Conservation (phyloP, 768 basidiomycete species). For the Crepidotus variabilis region DNA sequence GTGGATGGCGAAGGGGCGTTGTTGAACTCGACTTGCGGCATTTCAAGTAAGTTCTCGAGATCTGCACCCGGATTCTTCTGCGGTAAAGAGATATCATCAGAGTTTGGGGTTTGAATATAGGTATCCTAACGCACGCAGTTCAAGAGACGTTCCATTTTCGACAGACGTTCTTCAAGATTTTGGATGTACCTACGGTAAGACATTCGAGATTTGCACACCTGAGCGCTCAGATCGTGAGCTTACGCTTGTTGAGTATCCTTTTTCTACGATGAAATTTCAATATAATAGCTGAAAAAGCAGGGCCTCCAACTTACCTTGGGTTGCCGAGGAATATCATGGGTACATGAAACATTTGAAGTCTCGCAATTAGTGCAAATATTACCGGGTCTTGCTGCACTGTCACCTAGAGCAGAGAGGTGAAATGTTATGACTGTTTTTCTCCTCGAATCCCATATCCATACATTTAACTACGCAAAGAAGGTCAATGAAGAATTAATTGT, state of each 20-base stretch:
- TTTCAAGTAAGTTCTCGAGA: too few relatives aligned
- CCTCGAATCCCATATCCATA: conserved; percentile 13
- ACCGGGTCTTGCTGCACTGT: conserved; percentile 56
- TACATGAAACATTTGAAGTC: conserved; percentile 44
- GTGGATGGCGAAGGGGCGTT: too few relatives aligned
- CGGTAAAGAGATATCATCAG: too few relatives aligned
- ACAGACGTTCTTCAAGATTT: too few relatives aligned
- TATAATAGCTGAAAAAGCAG: not conserved
- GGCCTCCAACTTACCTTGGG: conserved; percentile 40
- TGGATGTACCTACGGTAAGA: too few relatives aligned
- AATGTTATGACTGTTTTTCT: not conserved
- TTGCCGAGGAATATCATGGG: conserved; percentile 46
- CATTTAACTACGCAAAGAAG: conserved; percentile 33
- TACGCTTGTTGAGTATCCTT: conserved; percentile 34
- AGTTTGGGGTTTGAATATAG: too few relatives aligned
- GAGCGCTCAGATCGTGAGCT: conserved; percentile 3
- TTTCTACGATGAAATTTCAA: conserved; percentile 14
- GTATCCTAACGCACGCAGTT: too few relatives aligned
- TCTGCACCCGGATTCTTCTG: too few relatives aligned
- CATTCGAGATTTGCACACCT: too few relatives aligned
- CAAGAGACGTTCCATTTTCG: too few relatives aligned
- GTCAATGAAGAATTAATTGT: not conserved
- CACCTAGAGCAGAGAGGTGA: conserved; percentile 31
- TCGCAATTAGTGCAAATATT: conserved; percentile 57
- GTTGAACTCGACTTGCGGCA: too few relatives aligned